Evolutionary conservation across 495 filamentous ascomycete species (phyloP), one percentile per base, ranked within the genome.

Genomic region (Penicillium roqueforti): DNA sequence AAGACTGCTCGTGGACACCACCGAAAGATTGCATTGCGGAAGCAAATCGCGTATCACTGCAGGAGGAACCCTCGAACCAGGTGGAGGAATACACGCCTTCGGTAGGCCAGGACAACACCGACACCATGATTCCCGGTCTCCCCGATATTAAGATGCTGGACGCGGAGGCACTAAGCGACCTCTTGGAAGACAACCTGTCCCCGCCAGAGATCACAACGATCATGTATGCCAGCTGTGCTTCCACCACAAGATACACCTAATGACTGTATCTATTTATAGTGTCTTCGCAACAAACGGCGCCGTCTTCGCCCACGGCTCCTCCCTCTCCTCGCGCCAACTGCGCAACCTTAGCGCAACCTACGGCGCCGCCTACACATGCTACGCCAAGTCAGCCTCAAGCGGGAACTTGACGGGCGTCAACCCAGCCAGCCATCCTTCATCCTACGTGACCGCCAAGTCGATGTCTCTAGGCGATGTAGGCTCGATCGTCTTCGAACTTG

Each of bases 121-220:
- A 66, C 70, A 70, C 29, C 57, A 77, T 77, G 74, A 75, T 75
- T 51, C 74, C 74, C 51, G 72, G 70, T 26, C 70, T 77, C 28
- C 74, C 74, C 18, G 73, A 77, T 59, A 76, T 77, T 41, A 75
- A 74, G 42, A 77, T 77, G 74, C 58, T 77, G 11, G 73, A 77
- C 61, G 68, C 73, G 22, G 74, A 76, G 65, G 74, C 73, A 47
- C 65, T 77, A 28, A 65, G 73, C 37, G 74, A 76, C 51, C 62
- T 77, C 19, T 57, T 77, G 10, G 73, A 77, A 56, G 74, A 77
- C 51, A 77, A 77, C 50, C 68, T 76, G 13, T 74, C 70, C 8
- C 74, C 73, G 3, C 74, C 74, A 25, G 73, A 77, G 58, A 77
- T 77, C 47, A 77, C 73, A 10, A 73, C 73, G 10, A 77, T 77